Evolutionary conservation across 2,329 filamentous ascomycete genomes (phyloP).

Genomic region (Xylariaceae sp.): DNA sequence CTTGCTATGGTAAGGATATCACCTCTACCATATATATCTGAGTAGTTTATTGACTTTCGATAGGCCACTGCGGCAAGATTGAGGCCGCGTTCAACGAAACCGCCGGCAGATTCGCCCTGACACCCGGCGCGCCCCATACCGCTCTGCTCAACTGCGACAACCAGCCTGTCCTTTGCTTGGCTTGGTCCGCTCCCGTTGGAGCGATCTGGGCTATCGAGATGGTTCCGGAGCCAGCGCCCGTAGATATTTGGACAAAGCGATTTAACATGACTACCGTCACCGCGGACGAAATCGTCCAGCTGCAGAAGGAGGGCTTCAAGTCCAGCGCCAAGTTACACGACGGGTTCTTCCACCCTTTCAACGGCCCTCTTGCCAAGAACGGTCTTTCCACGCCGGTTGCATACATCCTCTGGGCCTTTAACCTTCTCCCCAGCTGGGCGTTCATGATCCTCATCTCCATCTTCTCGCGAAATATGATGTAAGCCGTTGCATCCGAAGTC

Average conservation of each 20-base stretch:
- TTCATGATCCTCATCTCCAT: conserved; percentile 79
- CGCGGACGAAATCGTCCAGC: conserved; percentile 62
- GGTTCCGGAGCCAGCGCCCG: conserved; percentile 64
- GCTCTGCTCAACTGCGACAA: conserved; percentile 74
- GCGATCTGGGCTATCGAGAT: conserved; percentile 69
- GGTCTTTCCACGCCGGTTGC: conserved; percentile 65
- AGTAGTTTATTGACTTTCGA: conserved; percentile 16
- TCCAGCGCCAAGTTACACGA: conserved; percentile 51
- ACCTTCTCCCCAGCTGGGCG: conserved; percentile 71
- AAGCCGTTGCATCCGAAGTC: conserved; percentile 44
- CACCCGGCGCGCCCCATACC: conserved; percentile 66
- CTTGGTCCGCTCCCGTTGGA: conserved; percentile 68
- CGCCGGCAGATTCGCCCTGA: conserved; percentile 62
- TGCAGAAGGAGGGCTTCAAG: conserved; percentile 57
- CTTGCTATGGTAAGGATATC: conserved; percentile 64
- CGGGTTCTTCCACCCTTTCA: conserved; percentile 76
- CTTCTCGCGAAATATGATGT: conserved; percentile 76
- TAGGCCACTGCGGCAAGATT: conserved; percentile 65
- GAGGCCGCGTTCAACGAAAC: conserved; percentile 70
- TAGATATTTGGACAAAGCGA: conserved; percentile 66
- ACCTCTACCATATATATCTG: background rate
- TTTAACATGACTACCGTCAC: conserved; percentile 73
- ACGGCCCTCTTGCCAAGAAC: conserved; percentile 66
- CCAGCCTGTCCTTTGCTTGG: conserved; percentile 74
- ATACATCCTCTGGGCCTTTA: conserved; percentile 69